Base-by-base conservation (phyloP, 495 filamentous ascomycete species). In the Peziza echinospora region DNA sequence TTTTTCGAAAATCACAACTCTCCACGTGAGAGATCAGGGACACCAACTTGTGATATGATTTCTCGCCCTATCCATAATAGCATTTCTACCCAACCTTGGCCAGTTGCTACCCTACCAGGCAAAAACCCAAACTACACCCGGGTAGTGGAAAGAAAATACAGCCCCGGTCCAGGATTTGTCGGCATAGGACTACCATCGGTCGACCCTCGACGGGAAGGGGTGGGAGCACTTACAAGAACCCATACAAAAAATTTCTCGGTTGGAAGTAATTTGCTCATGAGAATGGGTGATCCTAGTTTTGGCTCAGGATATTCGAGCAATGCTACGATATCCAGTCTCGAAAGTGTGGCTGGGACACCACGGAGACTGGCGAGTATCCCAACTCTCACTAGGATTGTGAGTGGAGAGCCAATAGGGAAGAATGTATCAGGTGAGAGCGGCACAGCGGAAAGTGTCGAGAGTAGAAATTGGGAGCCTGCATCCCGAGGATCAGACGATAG, bases 401-500 rank as follows among this genome's bases (percentile, higher is more conserved):
- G 26, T n/a, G 26, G 26, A 8, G 26, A 34, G 26, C n/a, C n/a
- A 7, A 34, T n/a, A n/a, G n/a, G n/a, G n/a, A n/a, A n/a, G n/a
- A n/a, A n/a, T n/a, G n/a, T n/a, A n/a, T n/a, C n/a, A n/a, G n/a
- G n/a, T n/a, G n/a, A n/a, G n/a, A n/a, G n/a, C n/a, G n/a, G n/a
- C n/a, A n/a, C n/a, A n/a, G n/a, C n/a, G n/a, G n/a, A n/a, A n/a
- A n/a, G n/a, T n/a, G n/a, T n/a, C n/a, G n/a, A n/a, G n/a, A n/a
- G n/a, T n/a, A n/a, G n/a, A n/a, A n/a, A n/a, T n/a, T n/a, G n/a
- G n/a, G n/a, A n/a, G n/a, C n/a, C n/a, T n/a, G n/a, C n/a, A n/a
- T n/a, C n/a, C n/a, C n/a, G n/a, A n/a, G n/a, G n/a, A n/a, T n/a
- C 10, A 21, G 22, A 45, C 26, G 23, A 21, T 42, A 57, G 30